Conservation (phyloP, 768 basidiomycete species). For the Leucocoprinus leucothites region DNA sequence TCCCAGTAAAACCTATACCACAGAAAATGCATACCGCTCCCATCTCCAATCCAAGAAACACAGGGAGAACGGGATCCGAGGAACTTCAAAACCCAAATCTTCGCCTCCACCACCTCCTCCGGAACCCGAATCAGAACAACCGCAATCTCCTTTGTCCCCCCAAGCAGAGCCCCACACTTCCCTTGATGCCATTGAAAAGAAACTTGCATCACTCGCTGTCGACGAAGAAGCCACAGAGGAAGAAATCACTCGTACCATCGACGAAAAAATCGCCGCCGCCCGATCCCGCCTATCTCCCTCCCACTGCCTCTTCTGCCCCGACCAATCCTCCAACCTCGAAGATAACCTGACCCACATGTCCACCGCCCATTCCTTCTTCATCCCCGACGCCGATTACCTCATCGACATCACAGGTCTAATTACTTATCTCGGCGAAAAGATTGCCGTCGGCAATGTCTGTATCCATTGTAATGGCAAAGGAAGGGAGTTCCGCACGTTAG, state of each 20-base stretch:
- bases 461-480: constrained; percentile 85
- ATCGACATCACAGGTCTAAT: constrained; percentile 81
- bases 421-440: constrained; percentile 86
- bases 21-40: constrained; percentile 84
- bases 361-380: constrained; percentile 84
- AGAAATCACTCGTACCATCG: constrained; percentile 55
- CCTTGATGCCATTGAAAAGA: constrained; percentile 11
- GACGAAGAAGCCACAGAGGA: constrained; percentile 35
- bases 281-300: constrained; percentile 57
- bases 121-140: not conserved
- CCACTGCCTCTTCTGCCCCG: constrained; percentile 86
- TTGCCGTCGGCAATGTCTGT: constrained; percentile 91
- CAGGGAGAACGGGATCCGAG: constrained; percentile 68
- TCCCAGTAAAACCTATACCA: constrained; percentile 80
- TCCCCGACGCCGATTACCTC: constrained; percentile 92
- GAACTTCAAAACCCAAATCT: constrained; percentile 22
- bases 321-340: constrained; percentile 46
- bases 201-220: constrained; percentile 16
- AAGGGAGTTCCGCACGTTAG: constrained; percentile 76
- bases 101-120: constrained; percentile 11
- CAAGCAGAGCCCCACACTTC: constrained; percentile 17
- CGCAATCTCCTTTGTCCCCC: not conserved
- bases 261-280: constrained; percentile 72
- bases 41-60: constrained; percentile 91
- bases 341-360: constrained; percentile 88